Percentiles rank a stretch among this genome's conserved stretches.
These are phyloP conservation scores for Pistacia atlantica DNA, from an alignment of 345 rosid genomes.

Conservation along the genomic window DNA sequence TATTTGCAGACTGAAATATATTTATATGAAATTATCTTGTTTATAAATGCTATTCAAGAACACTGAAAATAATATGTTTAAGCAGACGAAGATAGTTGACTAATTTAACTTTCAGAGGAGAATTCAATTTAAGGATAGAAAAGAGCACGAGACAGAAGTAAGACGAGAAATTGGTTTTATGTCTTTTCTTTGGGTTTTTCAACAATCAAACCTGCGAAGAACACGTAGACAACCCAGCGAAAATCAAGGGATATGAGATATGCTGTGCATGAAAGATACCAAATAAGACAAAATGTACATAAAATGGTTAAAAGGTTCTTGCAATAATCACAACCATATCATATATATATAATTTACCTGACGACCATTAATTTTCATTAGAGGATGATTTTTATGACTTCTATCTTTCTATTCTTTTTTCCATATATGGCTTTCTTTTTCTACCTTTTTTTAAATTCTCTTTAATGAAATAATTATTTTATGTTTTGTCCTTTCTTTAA, in stretches of 20 bases:
- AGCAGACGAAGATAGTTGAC: no score
- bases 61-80: not conserved
- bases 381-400: no score
- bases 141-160: no score
- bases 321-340: no score
- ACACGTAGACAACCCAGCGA: not conserved
- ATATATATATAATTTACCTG: no score
- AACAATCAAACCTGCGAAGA: not conserved
- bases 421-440: no score
- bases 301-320: not conserved
- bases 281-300: not conserved
- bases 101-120: no score
- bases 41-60: not conserved
- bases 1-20: not conserved
- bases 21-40: not conserved
- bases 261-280: not conserved
- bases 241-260: constrained; percentile 1
- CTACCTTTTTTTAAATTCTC: not conserved
- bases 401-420: no score
- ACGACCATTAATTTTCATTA: no score
- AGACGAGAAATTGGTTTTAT: not conserved
- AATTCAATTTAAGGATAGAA: no score
- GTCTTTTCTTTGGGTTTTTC: not conserved
- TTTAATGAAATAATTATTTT: no score
- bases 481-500: no score